Evolutionary conservation across 108 stramenopile genomes (phyloP).

Genomic region (Fistulifera pelliculosa): DNA sequence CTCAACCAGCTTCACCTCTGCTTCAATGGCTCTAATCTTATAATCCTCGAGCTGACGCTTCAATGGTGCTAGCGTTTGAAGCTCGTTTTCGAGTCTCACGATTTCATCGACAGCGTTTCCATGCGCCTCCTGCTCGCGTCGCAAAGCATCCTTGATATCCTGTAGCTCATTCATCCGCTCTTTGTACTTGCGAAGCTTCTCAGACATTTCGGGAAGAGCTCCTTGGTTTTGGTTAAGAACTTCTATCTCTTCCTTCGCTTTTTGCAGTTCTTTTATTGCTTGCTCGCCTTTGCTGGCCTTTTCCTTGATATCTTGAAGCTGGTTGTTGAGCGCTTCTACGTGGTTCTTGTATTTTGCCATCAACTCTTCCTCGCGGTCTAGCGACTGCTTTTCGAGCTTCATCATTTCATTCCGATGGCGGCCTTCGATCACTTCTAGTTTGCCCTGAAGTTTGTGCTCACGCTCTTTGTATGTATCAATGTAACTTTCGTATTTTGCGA

Average conservation of each 20-base stretch:
- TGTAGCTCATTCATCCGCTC: slow-evolving; percentile 52
- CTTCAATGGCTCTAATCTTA: slow-evolving; percentile 53
- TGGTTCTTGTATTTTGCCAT: slow-evolving; percentile 26
- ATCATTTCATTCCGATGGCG: slow-evolving; percentile 59
- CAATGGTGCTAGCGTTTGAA: slow-evolving; percentile 48
- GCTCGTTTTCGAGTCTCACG: slow-evolving; percentile 60
- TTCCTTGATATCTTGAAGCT: slow-evolving; percentile 28
- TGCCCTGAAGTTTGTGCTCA: slow-evolving; percentile 33
- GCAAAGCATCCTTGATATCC: slow-evolving; percentile 61
- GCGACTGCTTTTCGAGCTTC: slow-evolving; percentile 39
- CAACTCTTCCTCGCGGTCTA: slow-evolving; percentile 25
- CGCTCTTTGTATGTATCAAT: slow-evolving; percentile 14
- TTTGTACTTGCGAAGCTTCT: slow-evolving; percentile 52
- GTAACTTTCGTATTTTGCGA: not conserved
- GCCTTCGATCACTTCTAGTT: slow-evolving; percentile 42
- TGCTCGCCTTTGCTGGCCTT: slow-evolving; percentile 14
- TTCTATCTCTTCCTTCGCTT: slow-evolving; percentile 67
- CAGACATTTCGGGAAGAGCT: slow-evolving; percentile 42
- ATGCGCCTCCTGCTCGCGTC: slow-evolving; percentile 73
- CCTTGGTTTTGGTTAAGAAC: slow-evolving; percentile 47
- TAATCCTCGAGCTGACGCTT: slow-evolving; percentile 73
- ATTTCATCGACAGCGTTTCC: slow-evolving; percentile 57
- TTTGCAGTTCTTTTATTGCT: slow-evolving; percentile 40
- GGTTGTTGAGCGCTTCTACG: slow-evolving; percentile 21
- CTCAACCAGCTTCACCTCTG: slow-evolving; percentile 65